Evolutionary conservation across 2,329 filamentous ascomycete species (phyloP), one percentile per base, ranked within the genome.

Genomic region (Arthroderma sp.): DNA sequence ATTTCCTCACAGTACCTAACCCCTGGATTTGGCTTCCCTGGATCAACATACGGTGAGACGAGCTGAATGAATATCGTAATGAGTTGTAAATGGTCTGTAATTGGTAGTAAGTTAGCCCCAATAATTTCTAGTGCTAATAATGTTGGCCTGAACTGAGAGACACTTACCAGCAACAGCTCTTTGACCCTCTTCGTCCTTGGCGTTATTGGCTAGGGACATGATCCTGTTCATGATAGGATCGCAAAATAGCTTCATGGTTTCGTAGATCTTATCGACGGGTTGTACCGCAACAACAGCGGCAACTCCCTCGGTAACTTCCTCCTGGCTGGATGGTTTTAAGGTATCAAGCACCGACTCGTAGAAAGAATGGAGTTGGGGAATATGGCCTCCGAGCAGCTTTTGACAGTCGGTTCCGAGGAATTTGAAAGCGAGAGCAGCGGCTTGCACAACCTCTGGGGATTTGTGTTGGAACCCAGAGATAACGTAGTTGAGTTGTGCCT

Each of bases 391-490:
- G 27, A 98, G 74, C 32, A 94, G 73, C 57, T 86, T 79, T 53
- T 83, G 86, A 70, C 91, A 98, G 65, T 98, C 91, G 9, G 83
- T 87, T 59, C 93, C 96, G 65, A 98, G 88, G 69, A 91, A 98
- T 57, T 93, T 94, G 69, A 98, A 88, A 2, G 91, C 83, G 63
- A 96, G 78, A 4, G 91, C 91, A 11, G 91, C 85, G 15, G 89
- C 91, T 50, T 88, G 80, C 34, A 94, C 77, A 45, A 98, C 88
- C 59, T 98, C 93, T 56, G 82, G 84, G 0, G 88, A 94, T 36
- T 80, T 78, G 47, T 89, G 85, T 52, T 85, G 77, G 66, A 98
- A 98, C 0, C 88, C 91, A 4, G 81, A 83, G 52, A 94, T 88
- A 57, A 98, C 94, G 65, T 94, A 98, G 57, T 86, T 87, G 59